These are phyloP conservation scores for Rhizoctonia solani DNA, from an alignment of 1,284 basidiomycete genomes.

Conservation along the genomic window DNA sequence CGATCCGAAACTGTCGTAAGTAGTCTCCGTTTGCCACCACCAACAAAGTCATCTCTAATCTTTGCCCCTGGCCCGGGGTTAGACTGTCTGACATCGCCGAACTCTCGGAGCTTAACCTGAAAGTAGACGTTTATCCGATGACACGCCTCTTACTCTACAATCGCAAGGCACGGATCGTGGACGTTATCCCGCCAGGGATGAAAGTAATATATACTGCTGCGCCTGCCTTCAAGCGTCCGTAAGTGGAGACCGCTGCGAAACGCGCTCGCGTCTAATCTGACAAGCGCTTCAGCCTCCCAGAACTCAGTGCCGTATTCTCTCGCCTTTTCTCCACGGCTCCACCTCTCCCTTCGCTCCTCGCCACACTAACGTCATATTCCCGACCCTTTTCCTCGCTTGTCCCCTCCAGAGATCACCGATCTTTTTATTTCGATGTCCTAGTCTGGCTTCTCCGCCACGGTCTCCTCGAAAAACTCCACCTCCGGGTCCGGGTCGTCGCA, in stretches of 20 bases:
- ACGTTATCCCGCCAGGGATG: conserved; percentile 78
- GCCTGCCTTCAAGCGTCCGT: conserved; percentile 69
- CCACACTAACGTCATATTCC: conserved; percentile 69
- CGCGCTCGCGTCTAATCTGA: not conserved
- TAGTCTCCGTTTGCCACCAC: conserved; percentile 37
- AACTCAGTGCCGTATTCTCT: conserved; percentile 66
- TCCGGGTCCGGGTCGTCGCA: conserved; percentile 83
- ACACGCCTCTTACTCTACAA: conserved; percentile 91
- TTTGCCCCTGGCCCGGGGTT: conserved; percentile 16
- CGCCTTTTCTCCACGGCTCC: conserved; percentile 70
- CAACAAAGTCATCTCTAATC: not conserved
- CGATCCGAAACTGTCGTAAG: conserved; percentile 58
- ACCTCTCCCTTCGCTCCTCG: conserved; percentile 72
- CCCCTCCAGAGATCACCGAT: conserved; percentile 65
- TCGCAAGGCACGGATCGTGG: conserved; percentile 85
- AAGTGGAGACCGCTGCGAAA: conserved; percentile 44
- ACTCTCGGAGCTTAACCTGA: conserved; percentile 82
- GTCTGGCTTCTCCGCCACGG: conserved; percentile 90
- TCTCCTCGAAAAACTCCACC: conserved; percentile 82
- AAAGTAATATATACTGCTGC: conserved; percentile 83
- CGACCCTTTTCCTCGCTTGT: conserved; percentile 77
- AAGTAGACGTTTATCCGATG: conserved; percentile 83
- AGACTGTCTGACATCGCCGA: conserved; percentile 88
- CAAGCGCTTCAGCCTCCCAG: conserved; percentile 55
- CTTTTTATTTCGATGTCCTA: conserved; percentile 80